phyloP scores from a whole-genome alignment of 2,329 filamentous ascomycete genomes.

The Trichoderma cornu-damae region DNA sequence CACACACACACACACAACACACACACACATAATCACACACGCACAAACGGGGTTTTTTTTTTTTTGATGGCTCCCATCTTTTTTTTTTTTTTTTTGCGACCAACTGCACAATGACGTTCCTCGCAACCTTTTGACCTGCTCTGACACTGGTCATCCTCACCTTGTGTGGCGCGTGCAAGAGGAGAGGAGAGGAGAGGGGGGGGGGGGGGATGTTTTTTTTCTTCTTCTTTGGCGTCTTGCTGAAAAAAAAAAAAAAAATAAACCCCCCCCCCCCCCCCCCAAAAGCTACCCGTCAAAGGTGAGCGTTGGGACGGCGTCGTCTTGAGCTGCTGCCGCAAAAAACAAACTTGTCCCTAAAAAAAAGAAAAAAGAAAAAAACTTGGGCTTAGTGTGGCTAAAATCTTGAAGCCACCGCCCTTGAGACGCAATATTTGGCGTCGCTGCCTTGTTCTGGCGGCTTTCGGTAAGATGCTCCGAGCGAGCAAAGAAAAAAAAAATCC shows the following conservation, averaged over 20 bases:
- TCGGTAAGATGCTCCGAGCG: slow-evolving; percentile 2
- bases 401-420: not conserved
- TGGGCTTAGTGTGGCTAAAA: not conserved
- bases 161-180: slow-evolving; percentile 3
- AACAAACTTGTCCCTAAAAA: not conserved
- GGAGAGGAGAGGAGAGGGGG: not conserved
- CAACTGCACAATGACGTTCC: slow-evolving; percentile 14
- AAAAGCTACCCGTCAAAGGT: not conserved
- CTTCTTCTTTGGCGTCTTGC: too few relatives aligned
- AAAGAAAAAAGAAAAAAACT: too few relatives aligned
- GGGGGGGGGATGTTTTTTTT: not conserved
- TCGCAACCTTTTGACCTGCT: not conserved
- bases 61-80: not conserved
- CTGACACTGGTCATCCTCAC: slow-evolving; percentile 7
- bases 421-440: not conserved
- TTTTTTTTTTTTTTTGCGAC: not conserved
- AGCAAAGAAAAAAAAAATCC: not conserved
- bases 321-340: not conserved
- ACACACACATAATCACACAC: too few relatives aligned
- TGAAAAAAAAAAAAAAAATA: too few relatives aligned
- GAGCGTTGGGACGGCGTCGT: not conserved
- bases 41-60: too few relatives aligned
- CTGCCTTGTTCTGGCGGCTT: slow-evolving; percentile 9
- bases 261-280: too few relatives aligned
- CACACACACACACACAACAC: not conserved